phyloP scores from a whole-genome alignment of 768 basidiomycete genomes.

The Lactarius hengduanensis region DNA sequence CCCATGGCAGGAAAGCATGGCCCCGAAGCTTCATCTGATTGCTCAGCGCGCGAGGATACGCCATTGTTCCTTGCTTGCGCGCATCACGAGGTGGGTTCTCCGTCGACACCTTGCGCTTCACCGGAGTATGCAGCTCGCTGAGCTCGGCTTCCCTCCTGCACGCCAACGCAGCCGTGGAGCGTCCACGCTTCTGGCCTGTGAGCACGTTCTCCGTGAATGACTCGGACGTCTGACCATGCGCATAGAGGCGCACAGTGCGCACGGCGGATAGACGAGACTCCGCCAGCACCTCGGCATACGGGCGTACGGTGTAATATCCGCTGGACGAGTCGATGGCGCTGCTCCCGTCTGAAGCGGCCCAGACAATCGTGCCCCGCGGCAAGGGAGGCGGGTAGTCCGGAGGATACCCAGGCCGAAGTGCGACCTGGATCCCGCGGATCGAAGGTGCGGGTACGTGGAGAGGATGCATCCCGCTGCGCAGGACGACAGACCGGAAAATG shows the following conservation, averaged over 20 bases:
- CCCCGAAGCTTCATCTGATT: neutral
- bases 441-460: neutral
- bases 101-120: neutral
- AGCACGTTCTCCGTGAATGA: neutral
- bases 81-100: neutral
- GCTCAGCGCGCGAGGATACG: neutral
- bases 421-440: neutral
- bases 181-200: neutral
- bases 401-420: neutral
- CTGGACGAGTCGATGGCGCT: neutral
- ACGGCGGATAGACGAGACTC: neutral
- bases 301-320: slow-evolving; percentile 1
- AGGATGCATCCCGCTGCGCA: neutral
- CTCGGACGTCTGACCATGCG: slow-evolving; percentile 2
- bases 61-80: neutral
- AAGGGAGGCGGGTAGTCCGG: neutral
- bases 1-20: neutral
- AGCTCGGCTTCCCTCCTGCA: neutral
- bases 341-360: neutral
- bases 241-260: neutral
- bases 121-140: neutral
- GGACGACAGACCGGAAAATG: neutral
- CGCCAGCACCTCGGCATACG: neutral
- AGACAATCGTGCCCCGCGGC: neutral
- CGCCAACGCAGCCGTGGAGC: neutral